Percentiles rank a stretch among this genome's conserved stretches.
Evolutionary conservation across 169 alveolate species (phyloP).

Genomic region (Plasmodium adleri): DNA sequence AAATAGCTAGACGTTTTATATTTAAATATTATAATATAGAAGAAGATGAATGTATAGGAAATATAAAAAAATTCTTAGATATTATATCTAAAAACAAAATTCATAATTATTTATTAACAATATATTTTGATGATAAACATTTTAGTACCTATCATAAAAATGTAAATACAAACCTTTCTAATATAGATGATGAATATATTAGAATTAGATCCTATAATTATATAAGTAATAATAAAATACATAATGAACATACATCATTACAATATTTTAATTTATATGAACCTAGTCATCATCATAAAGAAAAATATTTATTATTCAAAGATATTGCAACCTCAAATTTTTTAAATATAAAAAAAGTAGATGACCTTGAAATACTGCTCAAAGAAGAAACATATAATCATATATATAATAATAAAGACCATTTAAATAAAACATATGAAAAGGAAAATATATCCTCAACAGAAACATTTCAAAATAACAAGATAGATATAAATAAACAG

Average conservation of each 20-base stretch:
- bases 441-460: neutral
- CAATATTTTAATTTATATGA: constrained; percentile 48
- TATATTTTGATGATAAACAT: constrained; percentile 44
- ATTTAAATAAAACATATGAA: neutral
- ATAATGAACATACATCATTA: constrained; percentile 2
- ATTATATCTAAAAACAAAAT: constrained; percentile 27
- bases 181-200: neutral
- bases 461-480: neutral
- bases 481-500: neutral
- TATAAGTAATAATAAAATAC: neutral
- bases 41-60: constrained; percentile 26
- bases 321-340: neutral
- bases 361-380: constrained; percentile 11
- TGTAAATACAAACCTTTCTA: constrained; percentile 27
- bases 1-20: constrained; percentile 19
- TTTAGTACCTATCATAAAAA: constrained; percentile 28
- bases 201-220: constrained; percentile 36
- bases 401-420: neutral
- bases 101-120: constrained; percentile 13
- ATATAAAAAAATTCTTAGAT: constrained; percentile 27
- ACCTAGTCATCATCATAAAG: constrained; percentile 43
- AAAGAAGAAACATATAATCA: neutral
- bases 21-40: constrained; percentile 19
- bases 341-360: constrained; percentile 20
- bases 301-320: constrained; percentile 1